Evolutionary conservation across 108 stramenopile species (phyloP).

Genomic region (Stephanodiscus triporus): DNA sequence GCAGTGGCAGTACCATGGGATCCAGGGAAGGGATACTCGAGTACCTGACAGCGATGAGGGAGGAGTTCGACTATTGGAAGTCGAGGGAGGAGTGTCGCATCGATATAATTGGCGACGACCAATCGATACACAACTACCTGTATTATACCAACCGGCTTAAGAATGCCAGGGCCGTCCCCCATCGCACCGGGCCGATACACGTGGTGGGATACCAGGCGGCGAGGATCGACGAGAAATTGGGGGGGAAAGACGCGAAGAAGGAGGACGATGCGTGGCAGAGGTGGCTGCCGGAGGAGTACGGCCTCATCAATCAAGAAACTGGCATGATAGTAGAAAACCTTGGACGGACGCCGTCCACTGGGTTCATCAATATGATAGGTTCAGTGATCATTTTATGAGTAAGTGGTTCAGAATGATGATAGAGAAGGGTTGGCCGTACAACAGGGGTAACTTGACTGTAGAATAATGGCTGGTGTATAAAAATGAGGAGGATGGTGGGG

Average conservation of each 20-base stretch:
- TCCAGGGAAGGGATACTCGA: conserved; percentile 72
- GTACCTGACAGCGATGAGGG: conserved; percentile 65
- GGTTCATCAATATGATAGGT: conserved; percentile 18
- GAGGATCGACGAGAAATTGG: neutral
- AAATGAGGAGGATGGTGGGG: no score
- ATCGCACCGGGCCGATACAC: neutral
- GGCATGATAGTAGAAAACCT: conserved; percentile 15
- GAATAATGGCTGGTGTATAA: no score
- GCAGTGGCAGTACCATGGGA: conserved; percentile 71
- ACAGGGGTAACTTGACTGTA: conserved; percentile 32
- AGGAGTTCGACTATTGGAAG: conserved; percentile 73
- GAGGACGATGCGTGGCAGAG: neutral
- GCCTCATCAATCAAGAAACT: conserved; percentile 2
- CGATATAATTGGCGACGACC: conserved; percentile 53
- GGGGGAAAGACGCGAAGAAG: no score
- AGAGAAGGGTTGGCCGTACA: conserved; percentile 19
- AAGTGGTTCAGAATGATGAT: conserved; percentile 12
- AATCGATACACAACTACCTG: neutral
- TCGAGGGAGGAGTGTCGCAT: conserved; percentile 52
- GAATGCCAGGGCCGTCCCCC: neutral
- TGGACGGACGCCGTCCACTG: conserved; percentile 11
- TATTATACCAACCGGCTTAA: neutral
- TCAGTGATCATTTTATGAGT: neutral
- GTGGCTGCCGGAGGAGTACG: neutral
- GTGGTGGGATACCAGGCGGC: neutral